A percentile compares a stretch with the other conserved stretches of the same genome.
phyloP scores from a whole-genome alignment of 2,329 filamentous ascomycete species.

The Aspergillus sp. region DNA sequence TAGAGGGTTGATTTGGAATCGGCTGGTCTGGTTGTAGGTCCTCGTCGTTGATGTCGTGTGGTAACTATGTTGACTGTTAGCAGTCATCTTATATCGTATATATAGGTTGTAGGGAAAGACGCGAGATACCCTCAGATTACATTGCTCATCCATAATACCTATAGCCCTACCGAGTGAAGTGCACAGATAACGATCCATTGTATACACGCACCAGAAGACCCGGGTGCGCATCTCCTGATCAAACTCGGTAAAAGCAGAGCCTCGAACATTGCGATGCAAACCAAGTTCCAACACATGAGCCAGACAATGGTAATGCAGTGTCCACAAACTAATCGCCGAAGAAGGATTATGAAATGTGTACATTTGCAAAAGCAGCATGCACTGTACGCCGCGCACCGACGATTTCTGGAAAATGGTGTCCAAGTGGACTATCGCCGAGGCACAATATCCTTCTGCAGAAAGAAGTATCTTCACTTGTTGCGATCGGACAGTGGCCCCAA shows the following conservation, averaged over 20 bases:
- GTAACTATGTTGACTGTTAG: neutral
- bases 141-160: neutral
- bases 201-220: neutral
- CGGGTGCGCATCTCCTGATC: neutral
- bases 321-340: neutral
- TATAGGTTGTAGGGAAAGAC: neutral
- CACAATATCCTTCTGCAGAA: neutral
- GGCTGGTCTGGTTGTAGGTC: neutral
- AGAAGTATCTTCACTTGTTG: neutral
- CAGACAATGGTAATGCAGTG: neutral
- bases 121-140: neutral
- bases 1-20: neutral
- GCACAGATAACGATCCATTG: neutral
- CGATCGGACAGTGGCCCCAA: neutral
- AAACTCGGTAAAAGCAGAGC: neutral
- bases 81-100: neutral
- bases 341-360: neutral
- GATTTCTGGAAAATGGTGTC: neutral
- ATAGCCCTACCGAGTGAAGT: neutral
- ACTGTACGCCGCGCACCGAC: neutral
- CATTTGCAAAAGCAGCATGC: neutral
- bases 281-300: neutral
- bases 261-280: neutral
- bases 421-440: neutral
- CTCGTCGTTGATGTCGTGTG: neutral